Base-by-base conservation (phyloP, 805 yeast genomes). In the Candida vartiovaarae region DNA sequence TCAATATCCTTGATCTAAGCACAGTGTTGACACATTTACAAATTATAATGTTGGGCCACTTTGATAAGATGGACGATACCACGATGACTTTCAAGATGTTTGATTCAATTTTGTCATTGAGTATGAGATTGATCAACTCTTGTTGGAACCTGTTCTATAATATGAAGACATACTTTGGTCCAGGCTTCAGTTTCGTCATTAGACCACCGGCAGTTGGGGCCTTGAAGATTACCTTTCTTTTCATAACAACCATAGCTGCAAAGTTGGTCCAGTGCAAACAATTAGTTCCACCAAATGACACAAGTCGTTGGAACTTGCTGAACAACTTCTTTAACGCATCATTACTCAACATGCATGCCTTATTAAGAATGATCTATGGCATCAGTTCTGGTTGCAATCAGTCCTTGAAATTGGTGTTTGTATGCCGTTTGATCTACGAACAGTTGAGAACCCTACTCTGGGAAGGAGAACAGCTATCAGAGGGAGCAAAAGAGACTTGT, bases 21-120 rank as follows among this genome's bases (percentile, higher is more conserved):
- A 63, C 53, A 0, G 15, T 69, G 42, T 48, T 61, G 37, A 48
- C 66, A 9, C 55, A 70, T 8, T 44, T 76, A 9, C 59, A 61
- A 42, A 59, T 52, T 32, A 68, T 66, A 39, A 41, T 77, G 4
- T 63, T 63, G 42, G 48, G 65, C n/a, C 67, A 68, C 47, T 74
- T 68, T 45, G 76, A 71, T 47, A 38, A 43, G 6, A 50, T 51
- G 20, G 44, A 50, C 0, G 55, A 66, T 25, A 28, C 49, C 1
- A 57, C 56, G 1, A 59, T 65, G 37, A 56, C 72, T 1, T 66
- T 59, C 44, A 62, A 61, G 39, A 68, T 63, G 46, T 42, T 67
- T 33, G 64, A 61, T 38, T 66, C 66, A 38, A 39, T 60, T 28
- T 36, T 68, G 1, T 53, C 52, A 4, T 28, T 54, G 8, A 45